Evolutionary conservation across 139 green algal genomes (phyloP).

Genomic region (Volvox africanus): DNA sequence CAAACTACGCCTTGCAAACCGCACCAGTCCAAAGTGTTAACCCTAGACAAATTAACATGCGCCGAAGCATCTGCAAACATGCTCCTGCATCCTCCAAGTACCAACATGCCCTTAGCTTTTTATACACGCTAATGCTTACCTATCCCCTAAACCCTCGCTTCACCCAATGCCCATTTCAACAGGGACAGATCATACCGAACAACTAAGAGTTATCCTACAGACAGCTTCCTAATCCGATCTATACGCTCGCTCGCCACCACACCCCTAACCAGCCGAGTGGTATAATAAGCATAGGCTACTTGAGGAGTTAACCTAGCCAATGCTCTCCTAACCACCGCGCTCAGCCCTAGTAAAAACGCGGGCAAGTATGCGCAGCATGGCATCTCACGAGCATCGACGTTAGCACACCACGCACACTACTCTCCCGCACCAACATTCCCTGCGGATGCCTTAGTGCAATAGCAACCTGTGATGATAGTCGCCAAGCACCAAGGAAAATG

Average conservation of each 20-base stretch:
- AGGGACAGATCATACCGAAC: background rate
- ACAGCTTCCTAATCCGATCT: background rate
- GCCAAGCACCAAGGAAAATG: background rate
- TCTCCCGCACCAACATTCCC: slow-evolving; percentile 4
- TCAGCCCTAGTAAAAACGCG: slow-evolving; percentile 14
- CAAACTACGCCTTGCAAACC: background rate
- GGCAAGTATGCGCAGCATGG: background rate
- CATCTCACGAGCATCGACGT: background rate
- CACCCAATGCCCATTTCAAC: background rate
- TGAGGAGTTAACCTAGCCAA: slow-evolving; percentile 15
- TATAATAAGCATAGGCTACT: slow-evolving; percentile 11
- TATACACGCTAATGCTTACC: too few relatives aligned
- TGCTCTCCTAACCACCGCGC: slow-evolving; percentile 1
- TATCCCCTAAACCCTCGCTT: background rate
- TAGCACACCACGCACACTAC: background rate
- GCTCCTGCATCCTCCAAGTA: slow-evolving; percentile 13
- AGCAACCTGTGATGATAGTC: background rate
- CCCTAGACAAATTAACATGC: too few relatives aligned
- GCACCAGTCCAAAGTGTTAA: too few relatives aligned
- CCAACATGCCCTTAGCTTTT: too few relatives aligned
- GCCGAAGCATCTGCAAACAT: slow-evolving; percentile 1
- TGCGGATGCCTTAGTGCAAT: background rate
- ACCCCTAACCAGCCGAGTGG: background rate
- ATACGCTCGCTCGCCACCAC: slow-evolving; percentile 9
- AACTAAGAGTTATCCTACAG: background rate